Base-by-base conservation (phyloP, 2,329 filamentous ascomycete genomes). In the Rosellinia necatrix region DNA sequence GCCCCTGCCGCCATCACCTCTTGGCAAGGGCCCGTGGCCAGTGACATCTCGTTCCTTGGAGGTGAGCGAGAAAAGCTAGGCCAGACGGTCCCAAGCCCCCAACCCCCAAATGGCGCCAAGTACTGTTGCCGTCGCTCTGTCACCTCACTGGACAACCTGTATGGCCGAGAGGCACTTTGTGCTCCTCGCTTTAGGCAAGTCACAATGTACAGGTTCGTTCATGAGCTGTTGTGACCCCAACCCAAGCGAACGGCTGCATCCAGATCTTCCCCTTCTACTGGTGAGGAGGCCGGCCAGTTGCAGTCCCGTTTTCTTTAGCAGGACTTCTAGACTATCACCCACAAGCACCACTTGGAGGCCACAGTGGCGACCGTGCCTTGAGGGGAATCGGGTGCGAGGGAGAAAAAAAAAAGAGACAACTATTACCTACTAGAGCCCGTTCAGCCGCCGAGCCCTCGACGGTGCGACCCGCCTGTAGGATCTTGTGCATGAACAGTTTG, bases 111-210 rank as follows among this genome's bases (percentile, higher is more conserved):
- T n/a, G n/a, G n/a, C n/a, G n/a, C n/a, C n/a, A n/a, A n/a, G n/a
- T n/a, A n/a, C n/a, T 46, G 34, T 41, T 49, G 40, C 19, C 19
- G 53, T 19, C 46, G 34, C 30, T 27, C 21, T 21, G 38, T 55
- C 53, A 49, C 49, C 49, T 42, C 34, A 30, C 37, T 25, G 13
- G n/a, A 44, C 29, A 21, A n/a, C 29, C 29, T 49, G 34, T 40
- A 47, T 41, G 48, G 35, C 48, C 42, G 22, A 48, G 38, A 22
- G 32, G 25, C 6, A 25, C 22, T 43, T 44, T 40, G 49, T 49
- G 10, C 49, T 52, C 49, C 47, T 44, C 49, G n/a, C 44, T 58
- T 58, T 54, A 50, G 51, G 51, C 56, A 55, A 55, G 51, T 58
- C 50, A 47, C 50, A 54, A 59, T 59, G 47, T 30, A 42, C 29